These are phyloP conservation scores for Fagopyrum homotropicum DNA, from an alignment of 148 eudicot species.

Conservation along the genomic window DNA sequence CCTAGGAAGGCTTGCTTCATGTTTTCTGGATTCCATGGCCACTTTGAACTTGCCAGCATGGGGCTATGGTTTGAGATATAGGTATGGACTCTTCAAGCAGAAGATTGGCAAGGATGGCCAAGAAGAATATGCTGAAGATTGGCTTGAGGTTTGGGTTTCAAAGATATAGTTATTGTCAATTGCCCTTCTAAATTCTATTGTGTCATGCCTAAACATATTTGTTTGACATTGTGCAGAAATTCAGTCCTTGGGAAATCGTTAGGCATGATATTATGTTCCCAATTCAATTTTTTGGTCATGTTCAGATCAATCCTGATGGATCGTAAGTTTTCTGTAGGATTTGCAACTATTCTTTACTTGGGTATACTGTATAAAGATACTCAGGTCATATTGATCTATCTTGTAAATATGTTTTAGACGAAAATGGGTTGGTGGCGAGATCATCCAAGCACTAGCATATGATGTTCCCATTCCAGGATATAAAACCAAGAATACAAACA, in stretches of 20 bases:
- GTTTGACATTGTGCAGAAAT: constrained; percentile 47
- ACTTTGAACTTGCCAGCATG: constrained; percentile 93
- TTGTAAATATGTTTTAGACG: constrained; percentile 40
- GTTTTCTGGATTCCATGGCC: constrained; percentile 97
- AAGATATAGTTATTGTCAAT: background rate
- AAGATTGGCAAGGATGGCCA: constrained; percentile 71
- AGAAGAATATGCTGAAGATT: constrained; percentile 87
- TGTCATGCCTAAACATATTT: background rate
- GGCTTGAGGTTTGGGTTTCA: constrained; percentile 67
- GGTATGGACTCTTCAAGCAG: constrained; percentile 96
- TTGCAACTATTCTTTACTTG: background rate
- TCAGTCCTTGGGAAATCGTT: constrained; percentile 97
- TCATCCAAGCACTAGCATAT: constrained; percentile 87
- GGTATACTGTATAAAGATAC: too few species aligned
- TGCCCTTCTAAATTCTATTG: background rate
- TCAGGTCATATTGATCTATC: background rate
- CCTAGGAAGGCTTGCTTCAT: constrained; percentile 96
- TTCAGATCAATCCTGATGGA: constrained; percentile 71
- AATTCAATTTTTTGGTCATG: constrained; percentile 85
- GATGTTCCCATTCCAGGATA: constrained; percentile 99
- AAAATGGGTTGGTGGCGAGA: constrained; percentile 90
- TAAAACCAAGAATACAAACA: constrained; percentile 88
- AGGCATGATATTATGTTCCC: constrained; percentile 91
- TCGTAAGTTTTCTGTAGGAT: constrained; percentile 46
- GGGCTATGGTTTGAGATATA: constrained; percentile 98